These are phyloP conservation scores for Mycena albidolilacea DNA, from an alignment of 768 basidiomycete species.

Conservation along the genomic window DNA sequence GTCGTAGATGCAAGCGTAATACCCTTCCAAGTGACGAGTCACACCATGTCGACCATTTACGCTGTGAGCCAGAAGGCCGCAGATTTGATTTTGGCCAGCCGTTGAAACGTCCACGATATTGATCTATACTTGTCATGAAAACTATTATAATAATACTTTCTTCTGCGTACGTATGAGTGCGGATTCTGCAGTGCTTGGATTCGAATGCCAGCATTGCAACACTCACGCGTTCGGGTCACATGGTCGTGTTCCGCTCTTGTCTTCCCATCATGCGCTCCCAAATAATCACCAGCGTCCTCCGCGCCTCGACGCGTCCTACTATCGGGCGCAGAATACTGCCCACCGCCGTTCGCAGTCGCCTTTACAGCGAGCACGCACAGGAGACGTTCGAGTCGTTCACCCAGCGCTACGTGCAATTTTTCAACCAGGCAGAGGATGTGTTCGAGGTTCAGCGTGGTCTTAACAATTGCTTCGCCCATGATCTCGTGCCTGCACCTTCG, in stretches of 20 bases:
- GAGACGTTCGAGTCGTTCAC: conserved; percentile 97
- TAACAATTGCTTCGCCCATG: conserved; percentile 99
- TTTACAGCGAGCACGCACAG: conserved; percentile 77
- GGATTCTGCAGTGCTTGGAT: neutral
- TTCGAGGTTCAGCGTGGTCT: conserved; percentile 99
- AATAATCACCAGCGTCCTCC: conserved; percentile 74
- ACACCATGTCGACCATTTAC: conserved; percentile 44
- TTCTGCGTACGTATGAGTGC: no score
- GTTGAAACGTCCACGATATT: neutral
- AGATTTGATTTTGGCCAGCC: conserved; percentile 21
- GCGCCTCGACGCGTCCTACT: conserved; percentile 68
- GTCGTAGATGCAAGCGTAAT: conserved; percentile 58
- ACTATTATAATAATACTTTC: no score
- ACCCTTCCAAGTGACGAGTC: conserved; percentile 56
- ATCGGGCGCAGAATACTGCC: conserved; percentile 51
- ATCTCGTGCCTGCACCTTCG: conserved; percentile 88
- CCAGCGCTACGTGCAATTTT: conserved; percentile 94
- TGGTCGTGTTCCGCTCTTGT: neutral
- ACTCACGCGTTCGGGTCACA: neutral
- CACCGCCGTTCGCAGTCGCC: conserved; percentile 60
- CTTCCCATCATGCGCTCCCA: conserved; percentile 68
- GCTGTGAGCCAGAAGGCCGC: conserved; percentile 36
- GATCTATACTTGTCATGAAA: no score
- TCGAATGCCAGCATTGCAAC: no score
- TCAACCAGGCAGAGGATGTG: conserved; percentile 92